A percentile compares a stretch with the other conserved stretches of the same genome.
Evolutionary conservation across 2,329 filamentous ascomycete species (phyloP).

Genomic region (Emmonsiellopsis sp.): DNA sequence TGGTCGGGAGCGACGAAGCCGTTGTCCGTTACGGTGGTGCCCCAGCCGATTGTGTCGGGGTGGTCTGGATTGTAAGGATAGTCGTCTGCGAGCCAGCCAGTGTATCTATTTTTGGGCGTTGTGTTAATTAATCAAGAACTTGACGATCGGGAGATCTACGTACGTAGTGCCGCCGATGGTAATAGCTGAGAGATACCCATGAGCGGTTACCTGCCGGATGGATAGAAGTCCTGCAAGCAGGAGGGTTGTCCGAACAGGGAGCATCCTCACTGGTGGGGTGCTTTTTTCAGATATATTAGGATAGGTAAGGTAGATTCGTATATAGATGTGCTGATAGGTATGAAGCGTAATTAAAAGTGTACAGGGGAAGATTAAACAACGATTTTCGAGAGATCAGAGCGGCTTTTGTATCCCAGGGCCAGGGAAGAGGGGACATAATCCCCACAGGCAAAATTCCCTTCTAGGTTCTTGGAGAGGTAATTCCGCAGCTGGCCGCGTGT

Average conservation of each 20-base stretch:
- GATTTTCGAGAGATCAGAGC: neutral
- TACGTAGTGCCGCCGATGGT: conserved; percentile 27
- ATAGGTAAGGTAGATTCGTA: neutral
- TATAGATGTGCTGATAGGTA: no score
- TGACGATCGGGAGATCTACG: neutral
- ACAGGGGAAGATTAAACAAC: neutral
- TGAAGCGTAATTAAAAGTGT: no score
- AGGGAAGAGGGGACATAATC: no score
- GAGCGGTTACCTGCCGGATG: conserved; percentile 26
- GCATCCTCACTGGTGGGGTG: neutral
- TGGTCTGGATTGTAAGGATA: conserved; percentile 27
- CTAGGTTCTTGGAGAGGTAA: no score
- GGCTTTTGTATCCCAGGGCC: neutral
- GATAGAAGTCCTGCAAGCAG: neutral
- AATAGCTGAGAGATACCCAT: conserved; percentile 29
- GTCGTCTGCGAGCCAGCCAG: conserved; percentile 30
- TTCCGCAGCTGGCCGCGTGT: no score
- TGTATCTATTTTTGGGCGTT: conserved; percentile 29
- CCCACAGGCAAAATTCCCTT: no score
- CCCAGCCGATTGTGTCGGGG: conserved; percentile 46
- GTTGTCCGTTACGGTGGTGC: conserved; percentile 41
- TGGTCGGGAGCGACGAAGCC: conserved; percentile 42
- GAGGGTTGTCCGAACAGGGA: neutral
- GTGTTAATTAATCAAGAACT: neutral
- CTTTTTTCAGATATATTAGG: neutral